Base-by-base conservation (phyloP, 495 filamentous ascomycete genomes). In the Aspergillus taichungensis region DNA sequence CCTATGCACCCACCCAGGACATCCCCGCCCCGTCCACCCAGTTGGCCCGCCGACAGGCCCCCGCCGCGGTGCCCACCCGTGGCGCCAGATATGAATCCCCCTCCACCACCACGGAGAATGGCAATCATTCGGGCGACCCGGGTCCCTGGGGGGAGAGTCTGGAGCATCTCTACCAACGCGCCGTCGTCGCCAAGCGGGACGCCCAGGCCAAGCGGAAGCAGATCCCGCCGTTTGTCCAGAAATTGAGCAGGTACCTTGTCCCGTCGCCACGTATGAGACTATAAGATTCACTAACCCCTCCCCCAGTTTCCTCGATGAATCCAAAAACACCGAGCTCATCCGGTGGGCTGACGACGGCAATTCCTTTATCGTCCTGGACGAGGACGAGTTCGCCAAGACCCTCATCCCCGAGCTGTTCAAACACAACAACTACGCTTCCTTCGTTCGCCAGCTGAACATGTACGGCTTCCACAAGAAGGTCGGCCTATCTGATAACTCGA, bases 391-490 rank as follows among this genome's bases (percentile, higher is more conserved):
- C 64, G 94, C 92, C n/a, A 90, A 88, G 61, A 95, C 83, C 0
- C 63, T 99, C 47, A 97, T 99, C 39, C 92, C 92, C 3, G 92
- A 97, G 58, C 74, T 96, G 6, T 99, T 97, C 77, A 99, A 99
- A 60, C 94, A 97, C 66, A 97, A 95, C 63, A 99, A 97, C 63
- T 99, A 97, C 62, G 90, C 92, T 6, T 97, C 94, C 1, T 99
- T 99, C 56, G 92, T 99, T 24, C 86, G 92, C 8, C 92, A 98
- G 59, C 75, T 98, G 50, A 98, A 98, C 58, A 97, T 98, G 92
- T 98, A 99, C 62, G 92, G 92, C 6, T 99, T 99, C 59, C 92
- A 99, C 64, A 99, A 99, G 71, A 87, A 91, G 42, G 94, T 99
- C 8, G 92, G 92, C 3, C 78, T 99, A 18, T 92, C 89, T 6